A percentile compares a stretch with the other conserved stretches of the same genome.
Conservation (phyloP, 2,329 filamentous ascomycete genomes). For the Capronia americana region DNA sequence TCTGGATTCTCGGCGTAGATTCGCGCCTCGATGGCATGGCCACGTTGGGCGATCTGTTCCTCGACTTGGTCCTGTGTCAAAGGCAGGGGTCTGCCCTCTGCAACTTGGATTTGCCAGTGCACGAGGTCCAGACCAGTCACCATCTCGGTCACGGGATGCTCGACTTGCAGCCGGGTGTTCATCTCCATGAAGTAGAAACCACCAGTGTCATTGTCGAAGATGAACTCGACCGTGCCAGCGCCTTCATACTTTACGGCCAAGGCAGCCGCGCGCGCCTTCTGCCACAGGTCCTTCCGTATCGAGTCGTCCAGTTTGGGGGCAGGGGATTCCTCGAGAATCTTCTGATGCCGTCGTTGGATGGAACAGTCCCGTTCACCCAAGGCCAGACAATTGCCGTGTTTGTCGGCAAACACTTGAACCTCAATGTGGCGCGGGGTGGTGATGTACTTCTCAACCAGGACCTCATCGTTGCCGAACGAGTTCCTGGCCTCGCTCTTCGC, state of each 20-base stretch:
- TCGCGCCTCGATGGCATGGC: slow-evolving; percentile 91
- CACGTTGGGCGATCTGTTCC: slow-evolving; percentile 71
- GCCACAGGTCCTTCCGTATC: slow-evolving; percentile 69
- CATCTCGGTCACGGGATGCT: slow-evolving; percentile 91
- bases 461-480: slow-evolving; percentile 70
- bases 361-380: slow-evolving; percentile 71
- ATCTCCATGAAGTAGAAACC: slow-evolving; percentile 76
- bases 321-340: slow-evolving; percentile 70
- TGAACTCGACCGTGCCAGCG: slow-evolving; percentile 72
- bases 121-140: slow-evolving; percentile 81
- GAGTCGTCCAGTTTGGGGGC: slow-evolving; percentile 66
- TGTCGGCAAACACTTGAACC: slow-evolving; percentile 71
- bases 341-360: slow-evolving; percentile 70
- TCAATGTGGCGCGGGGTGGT: slow-evolving; percentile 71
- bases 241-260: slow-evolving; percentile 70
- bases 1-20: slow-evolving; percentile 97
- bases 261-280: slow-evolving; percentile 68
- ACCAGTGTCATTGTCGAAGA: slow-evolving; percentile 70
- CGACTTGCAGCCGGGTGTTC: slow-evolving; percentile 87
- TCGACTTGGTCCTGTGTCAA: slow-evolving; percentile 71
- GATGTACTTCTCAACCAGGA: slow-evolving; percentile 72
- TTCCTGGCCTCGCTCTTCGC: slow-evolving; percentile 69
- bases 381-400: slow-evolving; percentile 69
- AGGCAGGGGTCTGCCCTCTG: slow-evolving; percentile 71
- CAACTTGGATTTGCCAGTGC: slow-evolving; percentile 92